Evolutionary conservation across 2,329 filamentous ascomycete genomes (phyloP), one percentile per base, ranked within the genome.

Genomic region (Diaporthe aspalathi): DNA sequence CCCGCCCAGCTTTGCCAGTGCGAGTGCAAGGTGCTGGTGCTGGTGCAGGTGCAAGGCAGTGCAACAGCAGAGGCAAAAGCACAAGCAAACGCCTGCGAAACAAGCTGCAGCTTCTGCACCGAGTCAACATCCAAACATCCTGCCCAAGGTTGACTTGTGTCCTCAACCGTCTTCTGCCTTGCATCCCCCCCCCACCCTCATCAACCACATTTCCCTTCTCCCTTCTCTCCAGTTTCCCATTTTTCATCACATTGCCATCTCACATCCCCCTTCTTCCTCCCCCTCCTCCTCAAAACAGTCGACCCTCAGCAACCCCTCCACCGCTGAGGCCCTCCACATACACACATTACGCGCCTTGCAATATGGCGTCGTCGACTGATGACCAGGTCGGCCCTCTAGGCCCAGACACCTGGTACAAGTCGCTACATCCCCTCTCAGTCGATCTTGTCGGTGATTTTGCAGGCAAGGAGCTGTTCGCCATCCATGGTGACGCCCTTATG

Each of bases 371-470:
- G 32, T 52, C 56, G 27, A 52, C 27, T 27, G 66, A 38, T 20
- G 43, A 57, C 27, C 29, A 60, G 17, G 35, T 40, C 24, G n/a
- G 40, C n/a, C n/a, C 54, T 27, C 35, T 38, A 17, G 49, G 47
- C 27, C 60, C 65, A 16, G 52, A 60, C 43, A 50, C 71, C 32
- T 75, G 74, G 74, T 73, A 74, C 67, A 67, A 70, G 12, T 68
- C 70, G 29, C 67, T 76, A 32, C 73, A 62, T 17, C 77, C 80
- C 3, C 77, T 78, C 8, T 76, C 73, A n/a, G 84, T 93, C 35
- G 91, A 93, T 75, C 86, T 94, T 2, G 88, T 94, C 5, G 91
- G 92, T 50, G 93, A 94, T 77, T 94, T 93, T 80, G 91, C 91
- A 4, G 92, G 93, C 27, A 89, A 89, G 72, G 92, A 94, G 77